Evolutionary conservation across 495 filamentous ascomycete genomes (phyloP).

Genomic region (Penicillium robsamsonii): DNA sequence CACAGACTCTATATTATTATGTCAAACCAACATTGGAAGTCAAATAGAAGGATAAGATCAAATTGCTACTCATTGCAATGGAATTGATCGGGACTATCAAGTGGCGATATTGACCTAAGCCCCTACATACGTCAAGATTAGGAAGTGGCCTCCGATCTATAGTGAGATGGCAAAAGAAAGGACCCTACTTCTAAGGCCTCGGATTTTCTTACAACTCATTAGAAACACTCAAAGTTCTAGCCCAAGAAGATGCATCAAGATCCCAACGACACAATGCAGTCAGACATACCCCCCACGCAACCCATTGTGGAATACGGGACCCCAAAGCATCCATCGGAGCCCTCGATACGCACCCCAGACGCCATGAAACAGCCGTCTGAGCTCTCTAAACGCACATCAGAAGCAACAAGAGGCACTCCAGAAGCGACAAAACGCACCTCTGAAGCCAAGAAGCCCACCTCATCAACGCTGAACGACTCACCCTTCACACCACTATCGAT

Average conservation of each 20-base stretch:
- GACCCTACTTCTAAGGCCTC: not conserved
- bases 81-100: conserved; percentile 4
- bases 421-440: not conserved
- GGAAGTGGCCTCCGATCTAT: conserved; percentile 12
- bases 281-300: conserved; percentile 8
- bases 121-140: conserved; percentile 26
- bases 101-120: conserved; percentile 13
- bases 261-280: conserved; percentile 2
- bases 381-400: not conserved
- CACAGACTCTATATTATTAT: not conserved
- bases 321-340: not conserved
- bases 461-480: conserved; percentile 35
- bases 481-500: conserved; percentile 37
- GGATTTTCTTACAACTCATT: not conserved
- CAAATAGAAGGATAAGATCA: not conserved
- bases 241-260: not conserved
- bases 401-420: not conserved
- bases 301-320: not conserved
- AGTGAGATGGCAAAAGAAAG: conserved; percentile 6
- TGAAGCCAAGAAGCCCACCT: not conserved
- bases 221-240: not conserved
- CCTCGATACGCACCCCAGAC: not conserved
- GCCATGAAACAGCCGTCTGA: not conserved
- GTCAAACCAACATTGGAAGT: not conserved
- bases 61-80: not conserved